Evolutionary conservation across 2,329 filamentous ascomycete genomes (phyloP), one percentile per base, ranked within the genome.

Genomic region (Cryphonectria parasitica): DNA sequence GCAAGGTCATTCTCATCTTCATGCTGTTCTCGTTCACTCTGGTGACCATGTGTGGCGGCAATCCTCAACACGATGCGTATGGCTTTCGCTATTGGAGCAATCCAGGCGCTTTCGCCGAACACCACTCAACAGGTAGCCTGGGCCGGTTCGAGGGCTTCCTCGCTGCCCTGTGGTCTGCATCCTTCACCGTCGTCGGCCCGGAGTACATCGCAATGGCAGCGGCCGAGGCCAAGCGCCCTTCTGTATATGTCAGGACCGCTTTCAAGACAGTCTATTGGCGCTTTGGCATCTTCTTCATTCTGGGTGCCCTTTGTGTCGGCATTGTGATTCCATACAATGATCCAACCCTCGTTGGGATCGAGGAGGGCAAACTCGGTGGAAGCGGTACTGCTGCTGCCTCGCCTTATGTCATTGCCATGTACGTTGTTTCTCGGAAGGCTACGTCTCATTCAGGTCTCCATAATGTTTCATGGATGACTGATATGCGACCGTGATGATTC

Each of bases 41-140:
- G 77, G 85, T 95, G 75, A 90, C 89, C 64, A 94, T 94, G 90
- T 83, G 93, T 10, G 92, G 92, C 49, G 92, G 91, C 41, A 95
- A 95, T 74, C 92, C 92, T 0, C 77, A 89, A 7, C 82, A 88
- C 64, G 90, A 92, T 75, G 83, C 88, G 1, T 93, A 89, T 76
- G 91, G 91, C 28, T 94, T 94, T 77, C 84, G 90, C 25, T 89
- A 90, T 77, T 92, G 90, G 90, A 85, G 83, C 17, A 75, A 84
- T 3, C 88, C 88, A 0, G 90, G 90, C 6, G 81, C 89, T 1
- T 92, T 92, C 75, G 86, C 85, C 22, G 85, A 89, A 73, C 83
- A 88, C 71, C 85, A 90, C 71, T 86, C 88, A 58, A 82, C 82
- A 0, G 90, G 90, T 3, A 76, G 84, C 52, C 82, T 92, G 0